Conservation (phyloP, 2,329 filamentous ascomycete species). For the Penicillium capsulatum region DNA sequence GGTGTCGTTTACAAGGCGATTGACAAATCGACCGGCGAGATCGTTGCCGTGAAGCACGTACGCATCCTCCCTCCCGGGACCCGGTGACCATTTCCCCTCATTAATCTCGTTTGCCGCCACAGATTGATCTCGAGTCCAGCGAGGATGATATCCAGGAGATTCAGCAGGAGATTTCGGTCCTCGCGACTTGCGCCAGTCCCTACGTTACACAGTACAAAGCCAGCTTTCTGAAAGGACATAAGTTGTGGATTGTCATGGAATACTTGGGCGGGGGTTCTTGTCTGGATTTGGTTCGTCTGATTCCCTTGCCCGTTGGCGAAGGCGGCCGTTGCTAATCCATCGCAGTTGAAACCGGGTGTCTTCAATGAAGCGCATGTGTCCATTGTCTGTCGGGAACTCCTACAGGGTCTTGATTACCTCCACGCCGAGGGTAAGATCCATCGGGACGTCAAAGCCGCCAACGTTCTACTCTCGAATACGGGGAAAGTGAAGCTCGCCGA, state of each 20-base stretch:
- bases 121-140: conserved; percentile 98
- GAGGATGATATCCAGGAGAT: conserved; percentile 98
- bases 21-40: conserved; percentile 82
- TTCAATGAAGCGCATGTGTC: conserved; percentile 89
- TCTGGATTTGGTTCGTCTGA: conserved; percentile 69
- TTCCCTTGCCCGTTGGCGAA: background rate
- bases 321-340: conserved; percentile 17
- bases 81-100: background rate
- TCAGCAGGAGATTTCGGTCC: conserved; percentile 90
- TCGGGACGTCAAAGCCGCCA: conserved; percentile 93
- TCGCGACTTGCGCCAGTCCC: conserved; percentile 90
- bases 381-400: conserved; percentile 86
- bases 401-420: conserved; percentile 86
- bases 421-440: conserved; percentile 95
- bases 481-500: conserved; percentile 95
- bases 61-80: conserved; percentile 30
- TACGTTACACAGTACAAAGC: conserved; percentile 96
- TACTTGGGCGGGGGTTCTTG: conserved; percentile 93
- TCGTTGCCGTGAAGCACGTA: conserved; percentile 96
- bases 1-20: conserved; percentile 96
- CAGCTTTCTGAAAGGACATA: conserved; percentile 91
- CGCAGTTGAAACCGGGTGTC: conserved; percentile 78
- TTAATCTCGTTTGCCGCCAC: conserved; percentile 12
- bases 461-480: conserved; percentile 82
- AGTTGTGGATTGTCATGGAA: conserved; percentile 99